Percentiles rank a stretch among this genome's conserved stretches.
These are phyloP conservation scores for Apiotrichum mycotoxinovorans DNA, from an alignment of 1,284 basidiomycete species.

Conservation along the genomic window DNA sequence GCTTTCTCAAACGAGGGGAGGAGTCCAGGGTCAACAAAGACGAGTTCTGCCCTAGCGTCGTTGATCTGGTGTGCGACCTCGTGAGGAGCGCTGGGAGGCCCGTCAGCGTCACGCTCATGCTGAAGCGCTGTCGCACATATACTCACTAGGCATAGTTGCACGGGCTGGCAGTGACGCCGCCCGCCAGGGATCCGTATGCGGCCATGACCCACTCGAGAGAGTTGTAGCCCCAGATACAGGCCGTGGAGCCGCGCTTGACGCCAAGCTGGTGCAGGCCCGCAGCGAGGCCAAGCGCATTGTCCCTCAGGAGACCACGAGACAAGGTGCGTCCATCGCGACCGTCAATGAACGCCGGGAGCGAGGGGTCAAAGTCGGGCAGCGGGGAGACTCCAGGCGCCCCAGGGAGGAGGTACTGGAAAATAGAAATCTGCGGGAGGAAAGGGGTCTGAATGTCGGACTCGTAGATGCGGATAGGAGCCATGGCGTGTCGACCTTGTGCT, in stretches of 20 bases:
- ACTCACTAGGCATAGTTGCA: slow-evolving; percentile 45
- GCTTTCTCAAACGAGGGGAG: slow-evolving; percentile 43
- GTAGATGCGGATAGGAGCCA: slow-evolving; percentile 21
- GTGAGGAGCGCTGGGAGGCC: slow-evolving; percentile 28
- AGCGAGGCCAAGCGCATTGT: slow-evolving; percentile 59
- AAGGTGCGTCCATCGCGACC: slow-evolving; percentile 59
- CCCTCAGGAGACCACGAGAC: slow-evolving; percentile 58
- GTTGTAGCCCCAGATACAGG: slow-evolving; percentile 53
- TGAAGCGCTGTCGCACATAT: too few relatives aligned
- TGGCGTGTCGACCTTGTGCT: too few relatives aligned
- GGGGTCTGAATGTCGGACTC: slow-evolving; percentile 25
- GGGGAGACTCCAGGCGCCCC: slow-evolving; percentile 6
- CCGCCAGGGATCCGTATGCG: slow-evolving; percentile 56
- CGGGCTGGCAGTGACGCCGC: slow-evolving; percentile 34
- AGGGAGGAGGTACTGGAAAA: slow-evolving; percentile 18
- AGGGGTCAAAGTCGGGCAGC: slow-evolving; percentile 35
- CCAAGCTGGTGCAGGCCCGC: slow-evolving; percentile 53
- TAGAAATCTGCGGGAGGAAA: slow-evolving; percentile 28
- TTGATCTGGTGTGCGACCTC: slow-evolving; percentile 49
- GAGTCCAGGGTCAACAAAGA: slow-evolving; percentile 59
- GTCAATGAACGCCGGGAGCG: slow-evolving; percentile 56
- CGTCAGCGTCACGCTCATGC: too few relatives aligned
- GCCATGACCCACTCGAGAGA: slow-evolving; percentile 62
- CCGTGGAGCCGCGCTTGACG: slow-evolving; percentile 34
- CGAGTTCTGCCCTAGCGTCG: slow-evolving; percentile 57